These are phyloP conservation scores for Macadamia tetraphylla DNA, from an alignment of 164 flowering plant species.

Conservation along the genomic window DNA sequence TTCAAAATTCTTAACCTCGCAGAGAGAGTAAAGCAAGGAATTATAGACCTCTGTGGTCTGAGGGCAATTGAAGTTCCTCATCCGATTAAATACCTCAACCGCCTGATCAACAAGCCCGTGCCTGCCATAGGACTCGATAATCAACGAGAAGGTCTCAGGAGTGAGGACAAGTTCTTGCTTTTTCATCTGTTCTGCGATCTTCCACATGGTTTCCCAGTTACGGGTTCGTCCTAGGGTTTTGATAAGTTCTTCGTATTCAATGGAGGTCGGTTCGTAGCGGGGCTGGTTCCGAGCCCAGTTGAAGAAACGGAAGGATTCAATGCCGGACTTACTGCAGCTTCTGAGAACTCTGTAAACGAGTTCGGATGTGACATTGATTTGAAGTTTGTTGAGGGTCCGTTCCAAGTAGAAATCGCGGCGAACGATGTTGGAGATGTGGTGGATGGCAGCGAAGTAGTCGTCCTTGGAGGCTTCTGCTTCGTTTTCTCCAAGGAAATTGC, in stretches of 20 bases:
- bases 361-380: constrained; percentile 51
- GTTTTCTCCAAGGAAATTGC: not conserved
- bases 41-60: constrained; percentile 66
- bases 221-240: constrained; percentile 49
- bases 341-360: constrained; percentile 86
- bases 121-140: constrained; percentile 67
- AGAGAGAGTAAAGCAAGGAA: constrained; percentile 62
- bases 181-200: constrained; percentile 54
- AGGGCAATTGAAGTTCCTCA: constrained; percentile 35
- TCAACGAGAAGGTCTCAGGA: constrained; percentile 40
- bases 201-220: constrained; percentile 81
- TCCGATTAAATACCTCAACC: constrained; percentile 69
- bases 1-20: constrained; percentile 68
- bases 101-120: constrained; percentile 60
- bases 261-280: constrained; percentile 57
- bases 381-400: constrained; percentile 75
- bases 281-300: constrained; percentile 68
- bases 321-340: constrained; percentile 36
- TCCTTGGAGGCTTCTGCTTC: constrained; percentile 31
- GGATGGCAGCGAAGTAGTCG: constrained; percentile 78
- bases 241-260: constrained; percentile 68
- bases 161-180: constrained; percentile 27
- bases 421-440: constrained; percentile 81
- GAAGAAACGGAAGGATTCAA: constrained; percentile 79
- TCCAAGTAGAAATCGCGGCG: constrained; percentile 80